Evolutionary conservation across 2,329 filamentous ascomycete genomes (phyloP).

Genomic region (Fusarium domesticum): DNA sequence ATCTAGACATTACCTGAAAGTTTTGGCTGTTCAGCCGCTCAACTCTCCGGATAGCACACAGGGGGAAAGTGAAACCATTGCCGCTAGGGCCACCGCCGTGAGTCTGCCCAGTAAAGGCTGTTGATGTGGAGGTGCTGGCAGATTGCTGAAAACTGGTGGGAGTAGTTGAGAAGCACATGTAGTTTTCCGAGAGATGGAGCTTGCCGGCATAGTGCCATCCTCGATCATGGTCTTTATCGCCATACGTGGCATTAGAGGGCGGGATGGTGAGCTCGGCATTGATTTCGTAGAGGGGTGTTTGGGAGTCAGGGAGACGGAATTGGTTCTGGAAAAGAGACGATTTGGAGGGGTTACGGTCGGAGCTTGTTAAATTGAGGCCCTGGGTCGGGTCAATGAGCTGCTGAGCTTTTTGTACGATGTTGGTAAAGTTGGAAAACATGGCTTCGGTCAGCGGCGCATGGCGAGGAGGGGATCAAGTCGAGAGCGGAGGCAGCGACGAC

Average conservation of each 20-base stretch:
- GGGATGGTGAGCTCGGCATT: slow-evolving; percentile 90
- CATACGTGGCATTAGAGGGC: slow-evolving; percentile 64
- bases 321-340: slow-evolving; percentile 90
- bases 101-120: slow-evolving; percentile 86
- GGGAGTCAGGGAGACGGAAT: slow-evolving; percentile 88
- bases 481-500: slow-evolving; percentile 13
- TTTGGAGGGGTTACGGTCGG: slow-evolving; percentile 83
- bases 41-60: slow-evolving; percentile 87
- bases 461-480: slow-evolving; percentile 26
- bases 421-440: slow-evolving; percentile 64
- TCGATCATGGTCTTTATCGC: slow-evolving; percentile 67
- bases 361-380: slow-evolving; percentile 67
- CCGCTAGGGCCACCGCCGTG: slow-evolving; percentile 89
- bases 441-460: slow-evolving; percentile 41
- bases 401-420: slow-evolving; percentile 92
- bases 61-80: slow-evolving; percentile 91
- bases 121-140: slow-evolving; percentile 75
- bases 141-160: slow-evolving; percentile 81
- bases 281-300: slow-evolving; percentile 94
- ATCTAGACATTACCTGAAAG: slow-evolving; percentile 54
- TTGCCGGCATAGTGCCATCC: slow-evolving; percentile 90
- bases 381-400: slow-evolving; percentile 89
- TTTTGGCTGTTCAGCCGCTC: slow-evolving; percentile 91
- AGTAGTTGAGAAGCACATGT: slow-evolving; percentile 94
- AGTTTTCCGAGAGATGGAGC: slow-evolving; percentile 90